A percentile compares a stretch with the other conserved stretches of the same genome.
Conservation (phyloP, 768 basidiomycete species). For the Podaxis mareebaensis region DNA sequence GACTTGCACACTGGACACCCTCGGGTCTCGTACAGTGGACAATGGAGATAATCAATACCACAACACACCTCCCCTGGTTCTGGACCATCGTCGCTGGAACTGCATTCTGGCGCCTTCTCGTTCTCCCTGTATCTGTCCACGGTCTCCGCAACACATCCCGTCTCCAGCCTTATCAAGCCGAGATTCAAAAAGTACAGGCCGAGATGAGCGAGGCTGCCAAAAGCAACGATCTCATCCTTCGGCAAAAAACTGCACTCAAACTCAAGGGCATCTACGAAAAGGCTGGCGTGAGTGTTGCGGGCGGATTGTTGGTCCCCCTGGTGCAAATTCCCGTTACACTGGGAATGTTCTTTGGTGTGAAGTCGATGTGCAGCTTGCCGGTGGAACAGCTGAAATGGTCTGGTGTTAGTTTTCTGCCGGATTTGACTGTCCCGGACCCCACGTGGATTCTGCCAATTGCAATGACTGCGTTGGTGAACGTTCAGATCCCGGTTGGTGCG, state of each 20-base stretch:
- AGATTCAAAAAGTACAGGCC: slow-evolving; percentile 48
- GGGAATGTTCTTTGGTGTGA: slow-evolving; percentile 81
- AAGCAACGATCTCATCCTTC: slow-evolving; percentile 41
- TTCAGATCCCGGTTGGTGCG: slow-evolving; percentile 66
- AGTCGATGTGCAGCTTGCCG: slow-evolving; percentile 68
- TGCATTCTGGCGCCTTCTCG: slow-evolving; percentile 55
- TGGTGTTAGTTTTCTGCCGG: slow-evolving; percentile 71
- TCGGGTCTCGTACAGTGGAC: slow-evolving; percentile 62
- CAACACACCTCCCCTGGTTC: slow-evolving; percentile 79
- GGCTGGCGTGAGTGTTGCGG: slow-evolving; percentile 60
- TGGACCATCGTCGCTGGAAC: slow-evolving; percentile 74
- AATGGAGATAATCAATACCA: slow-evolving; percentile 69
- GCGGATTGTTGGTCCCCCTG: slow-evolving; percentile 47
- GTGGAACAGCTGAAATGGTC: slow-evolving; percentile 75
- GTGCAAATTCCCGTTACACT: slow-evolving; percentile 77
- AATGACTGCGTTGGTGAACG: slow-evolving; percentile 60
- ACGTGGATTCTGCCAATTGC: slow-evolving; percentile 68
- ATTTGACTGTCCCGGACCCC: slow-evolving; percentile 80
- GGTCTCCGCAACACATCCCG: slow-evolving; percentile 58
- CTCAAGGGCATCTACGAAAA: slow-evolving; percentile 59
- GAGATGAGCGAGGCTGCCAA: slow-evolving; percentile 38
- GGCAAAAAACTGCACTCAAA: slow-evolving; percentile 54
- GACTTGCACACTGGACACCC: slow-evolving; percentile 63
- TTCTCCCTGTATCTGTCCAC: slow-evolving; percentile 62
- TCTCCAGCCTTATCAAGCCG: slow-evolving; percentile 58